phyloP scores from a whole-genome alignment of 495 filamentous ascomycete genomes.

The Annulohypoxylon nitens region DNA sequence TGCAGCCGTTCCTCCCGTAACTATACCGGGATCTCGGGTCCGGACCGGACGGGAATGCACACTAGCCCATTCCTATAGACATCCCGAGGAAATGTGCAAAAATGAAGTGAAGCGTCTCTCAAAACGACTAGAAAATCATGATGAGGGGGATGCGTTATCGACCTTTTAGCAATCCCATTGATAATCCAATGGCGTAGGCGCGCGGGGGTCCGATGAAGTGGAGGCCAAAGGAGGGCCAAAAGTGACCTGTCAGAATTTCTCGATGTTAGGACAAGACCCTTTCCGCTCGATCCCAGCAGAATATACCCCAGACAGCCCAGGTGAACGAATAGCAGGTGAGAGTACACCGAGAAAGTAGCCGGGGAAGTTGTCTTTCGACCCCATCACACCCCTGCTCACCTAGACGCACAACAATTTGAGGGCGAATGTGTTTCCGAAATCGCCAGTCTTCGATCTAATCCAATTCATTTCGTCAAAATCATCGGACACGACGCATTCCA shows the following conservation, averaged over 20 bases:
- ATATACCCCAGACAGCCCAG: not conserved
- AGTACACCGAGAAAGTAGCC: not conserved
- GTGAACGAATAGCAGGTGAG: not conserved
- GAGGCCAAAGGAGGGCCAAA: not conserved
- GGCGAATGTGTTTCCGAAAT: not conserved
- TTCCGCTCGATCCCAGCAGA: not conserved
- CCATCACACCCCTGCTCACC: not conserved
- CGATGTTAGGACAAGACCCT: not conserved
- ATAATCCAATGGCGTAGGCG: not conserved
- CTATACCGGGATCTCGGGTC: constrained; percentile 5
- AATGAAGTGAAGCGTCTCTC: not conserved
- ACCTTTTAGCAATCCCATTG: not conserved
- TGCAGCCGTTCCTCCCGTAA: not conserved
- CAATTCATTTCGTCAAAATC: not conserved
- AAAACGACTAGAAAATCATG: not conserved
- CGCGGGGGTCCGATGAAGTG: not conserved
- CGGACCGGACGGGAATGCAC: not conserved
- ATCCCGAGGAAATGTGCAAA: constrained; percentile 4
- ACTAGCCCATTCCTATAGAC: not conserved
- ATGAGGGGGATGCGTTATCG: not conserved
- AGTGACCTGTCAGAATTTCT: constrained; percentile 9
- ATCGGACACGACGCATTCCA: not conserved
- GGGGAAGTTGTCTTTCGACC: not conserved
- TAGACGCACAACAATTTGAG: not conserved
- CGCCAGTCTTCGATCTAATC: not conserved